Percentiles rank a stretch among this genome's conserved stretches.
phyloP scores from a whole-genome alignment of 2,329 filamentous ascomycete genomes.

The Aspergillus costaricaensis region DNA sequence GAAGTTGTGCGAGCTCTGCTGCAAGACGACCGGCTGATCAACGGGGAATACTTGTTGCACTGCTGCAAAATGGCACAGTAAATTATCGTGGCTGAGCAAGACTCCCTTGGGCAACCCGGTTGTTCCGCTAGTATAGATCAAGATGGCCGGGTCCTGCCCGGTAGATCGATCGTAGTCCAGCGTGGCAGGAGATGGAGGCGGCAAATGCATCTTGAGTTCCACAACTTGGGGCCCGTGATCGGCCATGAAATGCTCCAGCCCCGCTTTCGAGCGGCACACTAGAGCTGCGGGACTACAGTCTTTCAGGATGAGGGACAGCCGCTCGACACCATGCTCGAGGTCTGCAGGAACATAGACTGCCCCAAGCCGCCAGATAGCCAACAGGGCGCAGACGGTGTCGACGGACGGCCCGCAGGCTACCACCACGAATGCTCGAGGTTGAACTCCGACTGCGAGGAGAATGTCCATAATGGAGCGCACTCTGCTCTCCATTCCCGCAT shows the following conservation, averaged over 20 bases:
- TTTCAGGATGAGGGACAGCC: neutral
- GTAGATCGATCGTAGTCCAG: neutral
- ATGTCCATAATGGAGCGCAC: neutral
- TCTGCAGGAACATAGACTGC: neutral
- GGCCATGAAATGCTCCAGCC: neutral
- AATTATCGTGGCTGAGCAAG: slow-evolving; percentile 5
- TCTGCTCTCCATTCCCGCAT: neutral
- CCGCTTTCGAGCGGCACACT: neutral
- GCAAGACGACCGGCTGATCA: slow-evolving; percentile 3
- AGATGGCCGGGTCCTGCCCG: neutral
- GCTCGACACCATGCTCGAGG: neutral
- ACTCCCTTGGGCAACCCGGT: slow-evolving; percentile 22
- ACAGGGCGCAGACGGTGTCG: neutral
- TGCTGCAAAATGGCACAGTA: neutral
- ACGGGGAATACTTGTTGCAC: neutral
- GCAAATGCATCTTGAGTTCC: too few species aligned
- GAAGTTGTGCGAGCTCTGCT: slow-evolving; percentile 17
- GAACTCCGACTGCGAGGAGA: too few species aligned
- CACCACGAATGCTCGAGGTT: too few species aligned
- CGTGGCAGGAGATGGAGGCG: neutral
- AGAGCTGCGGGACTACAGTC: neutral
- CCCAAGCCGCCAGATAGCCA: neutral
- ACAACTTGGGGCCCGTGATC: neutral
- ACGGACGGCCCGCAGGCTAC: neutral
- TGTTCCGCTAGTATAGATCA: slow-evolving; percentile 18